These are phyloP conservation scores for Gossypium armourianum DNA, from an alignment of 441 rosid genomes.

Conservation along the genomic window DNA sequence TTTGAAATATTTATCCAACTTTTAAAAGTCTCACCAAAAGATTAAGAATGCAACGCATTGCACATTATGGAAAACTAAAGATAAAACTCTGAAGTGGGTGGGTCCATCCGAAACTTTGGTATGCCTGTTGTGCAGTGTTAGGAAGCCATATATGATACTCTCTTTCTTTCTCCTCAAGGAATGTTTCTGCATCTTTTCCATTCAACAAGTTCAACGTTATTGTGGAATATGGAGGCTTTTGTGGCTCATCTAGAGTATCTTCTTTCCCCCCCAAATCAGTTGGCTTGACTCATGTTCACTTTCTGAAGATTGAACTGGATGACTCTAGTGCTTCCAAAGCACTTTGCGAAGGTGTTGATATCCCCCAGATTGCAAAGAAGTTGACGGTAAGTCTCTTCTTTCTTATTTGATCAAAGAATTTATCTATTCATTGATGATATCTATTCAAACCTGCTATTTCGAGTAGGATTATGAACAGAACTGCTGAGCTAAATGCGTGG, in stretches of 20 bases:
- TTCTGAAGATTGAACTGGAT: conserved; percentile 41
- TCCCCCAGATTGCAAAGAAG: conserved; percentile 24
- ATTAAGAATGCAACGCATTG: not conserved
- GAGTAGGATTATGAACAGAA: not conserved
- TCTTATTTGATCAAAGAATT: conserved; percentile 1
- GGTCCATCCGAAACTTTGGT: not conserved
- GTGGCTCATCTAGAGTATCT: conserved; percentile 31
- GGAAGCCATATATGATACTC: conserved; percentile 10
- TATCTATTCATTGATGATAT: conserved; percentile 8
- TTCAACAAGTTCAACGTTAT: conserved; percentile 37
- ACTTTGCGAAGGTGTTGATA: conserved; percentile 40
- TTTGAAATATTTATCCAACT: not conserved
- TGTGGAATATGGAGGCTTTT: conserved; percentile 48
- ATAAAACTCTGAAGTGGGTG: not conserved
- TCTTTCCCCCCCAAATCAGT: conserved; percentile 21
- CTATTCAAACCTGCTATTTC: not conserved
- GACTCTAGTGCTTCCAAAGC: conserved; percentile 33
- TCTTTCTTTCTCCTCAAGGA: conserved; percentile 29
- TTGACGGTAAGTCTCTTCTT: conserved; percentile 25
- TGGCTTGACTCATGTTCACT: conserved; percentile 33
- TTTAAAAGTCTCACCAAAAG: not conserved
- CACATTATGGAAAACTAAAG: not conserved
- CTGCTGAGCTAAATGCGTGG: not conserved
- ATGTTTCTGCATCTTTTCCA: conserved; percentile 37
- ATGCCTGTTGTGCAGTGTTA: not conserved